Conservation (phyloP, 2,329 filamentous ascomycete species). For the Emergomyces orientalis region DNA sequence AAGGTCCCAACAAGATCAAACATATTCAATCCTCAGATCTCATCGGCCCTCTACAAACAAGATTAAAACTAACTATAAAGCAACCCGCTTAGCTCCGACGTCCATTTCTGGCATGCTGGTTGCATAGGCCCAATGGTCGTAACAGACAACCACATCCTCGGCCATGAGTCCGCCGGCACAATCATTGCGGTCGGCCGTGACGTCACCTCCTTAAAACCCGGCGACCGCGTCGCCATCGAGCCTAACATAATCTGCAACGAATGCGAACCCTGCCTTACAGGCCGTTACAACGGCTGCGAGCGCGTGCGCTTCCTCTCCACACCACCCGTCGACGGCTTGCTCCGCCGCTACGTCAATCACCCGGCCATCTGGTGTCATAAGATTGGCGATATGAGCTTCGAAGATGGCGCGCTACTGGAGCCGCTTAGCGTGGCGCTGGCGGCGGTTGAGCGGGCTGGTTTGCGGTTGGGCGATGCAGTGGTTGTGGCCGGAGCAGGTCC, state of each 20-base stretch:
- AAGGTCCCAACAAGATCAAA: too few species aligned
- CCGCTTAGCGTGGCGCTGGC: constrained; percentile 83
- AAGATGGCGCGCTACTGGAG: constrained; percentile 84
- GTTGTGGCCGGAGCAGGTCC: constrained; percentile 88
- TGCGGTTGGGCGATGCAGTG: constrained; percentile 76
- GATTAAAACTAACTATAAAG: neutral
- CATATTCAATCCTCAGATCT: too few species aligned
- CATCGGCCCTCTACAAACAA: neutral
- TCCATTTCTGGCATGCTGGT: constrained; percentile 95
- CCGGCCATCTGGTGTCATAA: constrained; percentile 93
- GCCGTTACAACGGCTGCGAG: constrained; percentile 92
- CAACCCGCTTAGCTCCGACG: constrained; percentile 57
- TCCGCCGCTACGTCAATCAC: constrained; percentile 90
- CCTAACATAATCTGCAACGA: constrained; percentile 85
- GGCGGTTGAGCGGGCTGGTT: constrained; percentile 70
- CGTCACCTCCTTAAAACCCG: constrained; percentile 65
- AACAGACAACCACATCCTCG: constrained; percentile 76
- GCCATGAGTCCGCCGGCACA: constrained; percentile 78
- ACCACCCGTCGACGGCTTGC: constrained; percentile 74
- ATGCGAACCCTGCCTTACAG: constrained; percentile 85
- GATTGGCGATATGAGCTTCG: constrained; percentile 83
- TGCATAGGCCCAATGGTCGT: constrained; percentile 97
- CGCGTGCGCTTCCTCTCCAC: constrained; percentile 80
- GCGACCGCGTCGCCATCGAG: constrained; percentile 88
- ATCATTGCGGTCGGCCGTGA: constrained; percentile 65